Conservation (phyloP, 139 green algal species). For the Micractinium sp. region DNA sequence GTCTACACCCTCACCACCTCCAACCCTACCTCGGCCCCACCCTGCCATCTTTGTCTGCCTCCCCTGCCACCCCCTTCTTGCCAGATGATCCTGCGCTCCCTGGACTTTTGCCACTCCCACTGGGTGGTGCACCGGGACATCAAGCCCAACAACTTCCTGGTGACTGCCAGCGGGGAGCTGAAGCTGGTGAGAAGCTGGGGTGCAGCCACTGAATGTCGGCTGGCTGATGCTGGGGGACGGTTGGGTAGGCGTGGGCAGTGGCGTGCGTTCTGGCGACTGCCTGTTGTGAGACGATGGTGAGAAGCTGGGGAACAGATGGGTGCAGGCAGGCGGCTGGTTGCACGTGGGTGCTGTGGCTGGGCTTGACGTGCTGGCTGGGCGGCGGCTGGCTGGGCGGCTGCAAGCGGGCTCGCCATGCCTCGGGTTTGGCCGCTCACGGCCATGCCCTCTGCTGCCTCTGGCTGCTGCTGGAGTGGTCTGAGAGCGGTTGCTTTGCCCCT, state of each 20-base stretch:
- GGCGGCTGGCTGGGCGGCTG: too few relatives aligned
- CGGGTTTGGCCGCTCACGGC: too few relatives aligned
- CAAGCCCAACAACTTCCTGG: constrained; percentile 94
- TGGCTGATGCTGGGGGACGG: too few relatives aligned
- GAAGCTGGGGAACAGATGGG: too few relatives aligned
- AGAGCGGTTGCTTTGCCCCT: not conserved
- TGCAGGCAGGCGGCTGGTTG: too few relatives aligned
- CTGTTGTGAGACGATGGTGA: too few relatives aligned
- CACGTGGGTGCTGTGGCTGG: too few relatives aligned
- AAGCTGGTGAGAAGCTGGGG: constrained; percentile 66
- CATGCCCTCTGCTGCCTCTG: not conserved
- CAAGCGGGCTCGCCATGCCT: too few relatives aligned
- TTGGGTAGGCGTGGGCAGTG: too few relatives aligned
- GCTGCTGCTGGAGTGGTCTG: too few relatives aligned
- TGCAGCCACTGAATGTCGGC: not conserved
- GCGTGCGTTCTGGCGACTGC: too few relatives aligned
- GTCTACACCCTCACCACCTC: not conserved
- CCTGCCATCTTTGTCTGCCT: not conserved
- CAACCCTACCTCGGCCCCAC: not conserved
- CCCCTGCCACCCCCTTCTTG: not conserved
- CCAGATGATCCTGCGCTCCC: constrained; percentile 64
- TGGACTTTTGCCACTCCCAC: constrained; percentile 74
- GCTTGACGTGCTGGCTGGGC: too few relatives aligned
- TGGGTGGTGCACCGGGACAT: constrained; percentile 92
- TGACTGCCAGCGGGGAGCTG: constrained; percentile 63